Evolutionary conservation across 139 green algal genomes (phyloP).

Genomic region (Chara braunii): DNA sequence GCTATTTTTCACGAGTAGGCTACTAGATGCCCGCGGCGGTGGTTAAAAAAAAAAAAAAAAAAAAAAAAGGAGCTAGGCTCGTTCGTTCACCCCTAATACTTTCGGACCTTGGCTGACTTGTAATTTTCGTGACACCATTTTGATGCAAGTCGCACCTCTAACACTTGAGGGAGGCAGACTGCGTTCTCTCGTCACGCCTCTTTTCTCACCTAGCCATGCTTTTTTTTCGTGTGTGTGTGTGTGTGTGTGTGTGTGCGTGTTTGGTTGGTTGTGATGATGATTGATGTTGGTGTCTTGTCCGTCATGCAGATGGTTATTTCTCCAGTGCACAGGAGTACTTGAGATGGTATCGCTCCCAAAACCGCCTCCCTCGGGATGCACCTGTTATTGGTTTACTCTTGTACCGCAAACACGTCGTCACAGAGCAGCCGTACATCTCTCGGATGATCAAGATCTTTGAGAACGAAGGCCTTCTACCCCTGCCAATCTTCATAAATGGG

Average conservation of each 20-base stretch:
- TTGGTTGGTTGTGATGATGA: not conserved
- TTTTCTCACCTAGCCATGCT: no score
- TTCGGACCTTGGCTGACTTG: no score
- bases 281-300: not conserved
- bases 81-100: no score
- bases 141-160: no score
- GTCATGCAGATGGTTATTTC: constrained; percentile 37
- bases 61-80: no score
- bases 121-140: no score
- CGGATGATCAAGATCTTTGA: constrained; percentile 47
- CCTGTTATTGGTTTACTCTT: constrained; percentile 83
- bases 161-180: no score
- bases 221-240: no score
- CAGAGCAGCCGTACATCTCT: constrained; percentile 69
- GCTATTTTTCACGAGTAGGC: no score
- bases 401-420: constrained; percentile 99
- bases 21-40: no score
- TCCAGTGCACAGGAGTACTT: constrained; percentile 28
- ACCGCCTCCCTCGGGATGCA: constrained; percentile 35
- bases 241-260: not conserved
- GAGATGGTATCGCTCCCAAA: constrained; percentile 16
- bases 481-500: constrained; percentile 84
- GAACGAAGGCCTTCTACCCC: constrained; percentile 28
- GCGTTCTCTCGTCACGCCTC: no score
- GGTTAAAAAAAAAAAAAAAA: no score